Evolutionary conservation across 2,329 filamentous ascomycete genomes (phyloP), one percentile per base, ranked within the genome.

Genomic region (Trichophyton verrucosum): DNA sequence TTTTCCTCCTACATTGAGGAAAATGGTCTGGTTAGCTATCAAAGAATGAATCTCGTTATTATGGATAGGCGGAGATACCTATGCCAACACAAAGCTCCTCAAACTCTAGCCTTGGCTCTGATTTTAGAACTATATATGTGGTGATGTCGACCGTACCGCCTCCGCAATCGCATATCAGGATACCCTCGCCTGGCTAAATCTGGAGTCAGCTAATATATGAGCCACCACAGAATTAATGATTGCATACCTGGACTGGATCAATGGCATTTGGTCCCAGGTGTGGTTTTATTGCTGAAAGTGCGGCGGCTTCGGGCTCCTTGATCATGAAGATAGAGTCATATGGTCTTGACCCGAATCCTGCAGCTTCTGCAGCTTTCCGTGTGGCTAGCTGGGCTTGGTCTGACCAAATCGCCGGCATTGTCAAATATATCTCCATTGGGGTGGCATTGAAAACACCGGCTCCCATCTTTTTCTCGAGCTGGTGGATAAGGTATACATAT

Each of bases 61-160:
- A 44, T n/a, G 4, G n/a, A 17, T 36, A 13, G 22, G 22, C 13
- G 24, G 6, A 61, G 22, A 24, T 61, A 60, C 61, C 60, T 53
- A 51, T 56, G 56, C 60, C 63, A 20, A 30, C 61, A 42, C 59
- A 61, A 27, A 65, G 47, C 30, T 65, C 60, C 17, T 65, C 59
- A 62, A 69, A 66, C 27, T 22, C 33, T 36, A 63, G 61, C 49
- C 3, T 61, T 44, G 65, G 62, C 15, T 58, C 51, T 3, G 40
- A 49, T 7, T 62, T 46, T n/a, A 40, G 61, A 9, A 70, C 55
- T 2, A 64, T 40, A 57, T 68, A 69, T 3, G 68, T 67, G 3
- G 65, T 66, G 44, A 70, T 65, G 59, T 70, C 68, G 46, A 70
- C 68, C 2, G 68, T 70, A 15, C 68, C 68, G n/a, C 68, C 68